These are phyloP conservation scores for Jacaranda mimosifolia DNA, from an alignment of 257 asterid genomes.

Conservation along the genomic window DNA sequence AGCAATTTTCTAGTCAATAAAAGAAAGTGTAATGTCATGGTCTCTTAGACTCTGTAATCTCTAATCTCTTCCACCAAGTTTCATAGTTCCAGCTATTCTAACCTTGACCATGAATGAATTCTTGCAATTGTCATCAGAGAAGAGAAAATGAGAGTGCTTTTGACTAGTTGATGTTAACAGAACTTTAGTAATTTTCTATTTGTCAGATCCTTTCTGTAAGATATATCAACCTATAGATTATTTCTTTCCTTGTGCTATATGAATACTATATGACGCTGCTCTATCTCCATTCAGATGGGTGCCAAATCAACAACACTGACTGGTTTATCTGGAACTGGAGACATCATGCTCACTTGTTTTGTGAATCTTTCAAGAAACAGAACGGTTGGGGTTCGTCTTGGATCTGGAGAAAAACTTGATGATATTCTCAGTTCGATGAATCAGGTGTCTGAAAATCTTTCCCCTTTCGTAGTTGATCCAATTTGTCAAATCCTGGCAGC, in stretches of 20 bases:
- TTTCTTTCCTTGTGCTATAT: not conserved
- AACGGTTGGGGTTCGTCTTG: constrained; percentile 96
- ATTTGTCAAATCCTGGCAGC: constrained; percentile 9
- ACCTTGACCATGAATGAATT: not conserved
- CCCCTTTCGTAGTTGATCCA: not conserved
- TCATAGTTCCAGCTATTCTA: not conserved
- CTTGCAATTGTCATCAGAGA: not conserved
- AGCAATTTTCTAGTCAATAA: too few relatives aligned
- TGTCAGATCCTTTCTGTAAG: not conserved
- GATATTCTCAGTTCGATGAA: constrained; percentile 85
- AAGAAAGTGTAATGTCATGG: not conserved
- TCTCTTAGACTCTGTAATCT: not conserved
- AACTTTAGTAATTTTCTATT: not conserved
- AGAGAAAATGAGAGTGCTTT: not conserved
- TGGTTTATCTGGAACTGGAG: constrained; percentile 92
- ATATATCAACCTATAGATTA: not conserved
- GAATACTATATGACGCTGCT: constrained; percentile 30
- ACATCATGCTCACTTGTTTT: constrained; percentile 95
- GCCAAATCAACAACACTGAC: constrained; percentile 88
- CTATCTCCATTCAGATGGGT: constrained; percentile 77
- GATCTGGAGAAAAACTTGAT: constrained; percentile 92
- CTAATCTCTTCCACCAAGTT: not conserved
- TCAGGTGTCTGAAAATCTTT: constrained; percentile 53
- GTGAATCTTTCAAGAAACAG: constrained; percentile 94
- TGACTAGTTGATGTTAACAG: not conserved